These are phyloP conservation scores for Phoma sp. DNA, from an alignment of 2,329 filamentous ascomycete genomes.

Conservation along the genomic window DNA sequence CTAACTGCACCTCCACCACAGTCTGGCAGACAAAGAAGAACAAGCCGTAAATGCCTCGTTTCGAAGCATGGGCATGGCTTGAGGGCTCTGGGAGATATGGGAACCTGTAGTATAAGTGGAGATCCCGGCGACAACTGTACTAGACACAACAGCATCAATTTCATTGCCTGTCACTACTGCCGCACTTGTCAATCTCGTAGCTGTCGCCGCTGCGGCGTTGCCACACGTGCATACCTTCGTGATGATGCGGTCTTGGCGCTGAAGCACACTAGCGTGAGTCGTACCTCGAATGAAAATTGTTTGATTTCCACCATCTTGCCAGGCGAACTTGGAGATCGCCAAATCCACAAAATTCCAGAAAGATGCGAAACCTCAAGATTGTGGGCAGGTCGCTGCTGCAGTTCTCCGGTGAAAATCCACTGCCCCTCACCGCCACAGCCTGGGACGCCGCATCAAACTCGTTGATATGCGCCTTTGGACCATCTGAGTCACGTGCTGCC, in stretches of 20 bases:
- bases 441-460: slow-evolving; percentile 85
- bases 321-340: slow-evolving; percentile 9
- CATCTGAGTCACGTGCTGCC: slow-evolving; percentile 69
- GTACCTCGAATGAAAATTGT: slow-evolving; percentile 23
- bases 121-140: slow-evolving; percentile 37
- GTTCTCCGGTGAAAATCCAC: slow-evolving; percentile 59
- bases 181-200: slow-evolving; percentile 1
- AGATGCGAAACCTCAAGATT: slow-evolving; percentile 88
- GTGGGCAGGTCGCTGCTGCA: slow-evolving; percentile 71
- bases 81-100: slow-evolving; percentile 24
- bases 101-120: slow-evolving; percentile 43
- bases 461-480: slow-evolving; percentile 83
- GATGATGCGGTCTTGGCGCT: slow-evolving; percentile 19
- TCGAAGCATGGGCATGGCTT: slow-evolving; percentile 20
- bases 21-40: slow-evolving; percentile 74
- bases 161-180: slow-evolving; percentile 39
- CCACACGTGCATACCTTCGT: slow-evolving; percentile 13
- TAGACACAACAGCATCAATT: slow-evolving; percentile 46
- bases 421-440: slow-evolving; percentile 75
- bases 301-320: slow-evolving; percentile 17
- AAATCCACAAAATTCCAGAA: slow-evolving; percentile 8
- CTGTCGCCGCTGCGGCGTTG: slow-evolving; percentile 2
- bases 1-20: slow-evolving; percentile 45
- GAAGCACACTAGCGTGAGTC: slow-evolving; percentile 17
- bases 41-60: slow-evolving; percentile 41